Conservation (phyloP, 371 early-diverging fungal genomes). For the Dichotomocladium elegans region DNA sequence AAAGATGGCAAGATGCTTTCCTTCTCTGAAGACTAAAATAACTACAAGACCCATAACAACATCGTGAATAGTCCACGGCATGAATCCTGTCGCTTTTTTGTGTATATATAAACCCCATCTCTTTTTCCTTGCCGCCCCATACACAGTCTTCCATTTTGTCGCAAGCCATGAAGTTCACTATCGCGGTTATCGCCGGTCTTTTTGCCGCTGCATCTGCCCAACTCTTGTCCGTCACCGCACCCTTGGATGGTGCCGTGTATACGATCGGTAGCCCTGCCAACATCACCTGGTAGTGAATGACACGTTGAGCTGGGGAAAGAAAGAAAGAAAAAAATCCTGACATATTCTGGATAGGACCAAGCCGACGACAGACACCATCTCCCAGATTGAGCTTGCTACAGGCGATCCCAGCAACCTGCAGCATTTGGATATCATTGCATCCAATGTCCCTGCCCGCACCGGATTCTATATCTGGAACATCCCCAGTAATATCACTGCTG, state of each 20-base stretch:
- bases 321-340: background rate
- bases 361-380: conserved; percentile 14
- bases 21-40: no score
- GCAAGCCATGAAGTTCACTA: conserved; percentile 18
- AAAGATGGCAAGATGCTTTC: no score
- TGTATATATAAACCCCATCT: background rate
- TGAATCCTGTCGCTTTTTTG: no score
- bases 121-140: background rate
- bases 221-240: conserved; percentile 9
- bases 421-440: conserved; percentile 11
- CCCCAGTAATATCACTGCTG: conserved; percentile 18
- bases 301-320: no score
- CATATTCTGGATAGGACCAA: conserved; percentile 12
- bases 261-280: conserved; percentile 11
- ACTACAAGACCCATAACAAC: no score
- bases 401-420: conserved; percentile 20
- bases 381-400: conserved; percentile 22
- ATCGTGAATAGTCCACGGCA: no score
- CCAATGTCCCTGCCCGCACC: conserved; percentile 12
- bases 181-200: conserved; percentile 15
- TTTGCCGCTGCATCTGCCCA: conserved; percentile 14
- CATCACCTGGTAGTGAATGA: conserved; percentile 9
- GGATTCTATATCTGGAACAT: conserved; percentile 19
- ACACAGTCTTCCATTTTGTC: background rate
- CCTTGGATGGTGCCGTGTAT: conserved; percentile 4